phyloP scores from a whole-genome alignment of 148 eudicot genomes.

The Oxyria digyna region DNA sequence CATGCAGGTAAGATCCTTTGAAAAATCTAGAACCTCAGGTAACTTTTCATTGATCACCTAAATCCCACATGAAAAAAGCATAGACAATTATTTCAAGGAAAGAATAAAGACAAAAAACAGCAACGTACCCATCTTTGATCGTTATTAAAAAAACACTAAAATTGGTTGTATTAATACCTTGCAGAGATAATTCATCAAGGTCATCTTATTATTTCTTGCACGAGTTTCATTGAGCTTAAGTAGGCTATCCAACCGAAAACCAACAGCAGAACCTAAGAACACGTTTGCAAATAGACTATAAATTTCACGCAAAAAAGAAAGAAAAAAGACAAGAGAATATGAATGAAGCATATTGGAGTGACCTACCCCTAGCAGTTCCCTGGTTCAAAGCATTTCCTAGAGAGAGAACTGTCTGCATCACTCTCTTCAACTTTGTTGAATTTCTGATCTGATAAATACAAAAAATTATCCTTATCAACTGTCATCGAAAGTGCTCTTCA shows the following conservation, averaged over 20 bases:
- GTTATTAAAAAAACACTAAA: neutral
- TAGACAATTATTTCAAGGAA: too few relatives aligned
- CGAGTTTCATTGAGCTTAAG: conserved; percentile 92
- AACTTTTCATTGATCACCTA: conserved; percentile 77
- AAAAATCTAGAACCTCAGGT: conserved; percentile 77
- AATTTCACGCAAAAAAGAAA: neutral
- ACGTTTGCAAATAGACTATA: neutral
- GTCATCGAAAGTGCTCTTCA: neutral
- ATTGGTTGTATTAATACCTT: conserved; percentile 33
- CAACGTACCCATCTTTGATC: neutral
- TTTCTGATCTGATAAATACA: conserved; percentile 49
- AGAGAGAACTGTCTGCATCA: conserved; percentile 87
- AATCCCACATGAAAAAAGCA: too few relatives aligned
- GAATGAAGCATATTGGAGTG: neutral
- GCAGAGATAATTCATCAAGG: conserved; percentile 95
- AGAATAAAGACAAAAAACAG: neutral
- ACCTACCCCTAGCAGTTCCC: conserved; percentile 91
- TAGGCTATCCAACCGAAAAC: conserved; percentile 88
- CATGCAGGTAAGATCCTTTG: conserved; percentile 63
- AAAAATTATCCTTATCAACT: neutral
- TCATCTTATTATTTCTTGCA: conserved; percentile 80
- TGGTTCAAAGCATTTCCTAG: conserved; percentile 92
- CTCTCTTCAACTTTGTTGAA: conserved; percentile 60
- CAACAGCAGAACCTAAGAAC: conserved; percentile 75
- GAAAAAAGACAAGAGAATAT: neutral